Evolutionary conservation across 495 filamentous ascomycete species (phyloP), one percentile per base, ranked within the genome.

Genomic region (Xylaria palmicola): DNA sequence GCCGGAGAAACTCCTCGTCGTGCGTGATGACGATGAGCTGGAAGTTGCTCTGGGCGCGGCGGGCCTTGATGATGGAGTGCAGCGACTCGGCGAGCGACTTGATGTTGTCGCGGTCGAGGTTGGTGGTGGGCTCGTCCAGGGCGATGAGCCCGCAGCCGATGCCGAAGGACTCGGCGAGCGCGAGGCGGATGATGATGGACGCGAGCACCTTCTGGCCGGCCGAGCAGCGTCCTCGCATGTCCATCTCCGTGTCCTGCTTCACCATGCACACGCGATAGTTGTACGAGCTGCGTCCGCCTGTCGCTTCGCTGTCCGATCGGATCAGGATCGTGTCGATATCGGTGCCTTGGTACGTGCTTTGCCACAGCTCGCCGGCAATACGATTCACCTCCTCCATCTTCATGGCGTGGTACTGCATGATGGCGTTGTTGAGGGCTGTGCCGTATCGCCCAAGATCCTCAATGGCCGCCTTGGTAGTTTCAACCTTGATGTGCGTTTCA

Each of bases 311-410:
- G 76, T 96, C 93, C 41, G 92, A 95, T 40, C 89, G 86, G 72
- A 98, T 98, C 65, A 96, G 82, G 72, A 98, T 96, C 9, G 91
- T 93, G 75, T 99, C 94, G 62, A 99, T 91, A 71, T 99, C 94
- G 4, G 93, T 97, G 62, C 94, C 94, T 69, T 96, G 91, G 76
- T 99, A 99, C 2, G 95, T 97, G 70, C 84, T 87, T 75, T 91
- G 90, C 94, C 94, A 99, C 20, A 99, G 85, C 72, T 99, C 94
- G 65, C 90, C 91, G 63, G 93, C 83, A 70, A 97, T 97, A 52
- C 87, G 83, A 71, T 99, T 99, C 75, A 99, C 96, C 68, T 98
- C 93, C 70, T 93, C 92, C 94, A 99, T 99, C 79, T 98, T 99
- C 56, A 95, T 74, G 20, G 85, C 82, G 74, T 99, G 94, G 69